Conservation (phyloP, 306 rosid genomes). For the Prunus mume region DNA sequence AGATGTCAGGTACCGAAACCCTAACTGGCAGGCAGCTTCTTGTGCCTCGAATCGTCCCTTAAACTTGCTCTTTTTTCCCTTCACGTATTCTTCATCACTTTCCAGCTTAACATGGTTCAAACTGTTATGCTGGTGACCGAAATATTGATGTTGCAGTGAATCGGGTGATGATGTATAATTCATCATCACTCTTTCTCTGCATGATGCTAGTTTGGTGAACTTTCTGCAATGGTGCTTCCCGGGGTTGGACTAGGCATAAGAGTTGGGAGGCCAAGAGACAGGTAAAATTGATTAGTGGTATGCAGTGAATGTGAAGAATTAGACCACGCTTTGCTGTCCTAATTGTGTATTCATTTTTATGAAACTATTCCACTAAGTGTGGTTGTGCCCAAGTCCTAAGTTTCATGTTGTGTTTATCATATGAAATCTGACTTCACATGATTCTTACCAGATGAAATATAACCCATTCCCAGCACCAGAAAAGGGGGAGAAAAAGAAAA, state of each 20-base stretch:
- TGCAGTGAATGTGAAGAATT: constrained; percentile 14
- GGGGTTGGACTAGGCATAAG: neutral
- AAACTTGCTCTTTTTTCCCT: neutral
- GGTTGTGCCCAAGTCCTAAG: too few relatives aligned
- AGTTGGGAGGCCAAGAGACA: constrained; percentile 3
- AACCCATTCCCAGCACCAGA: too few relatives aligned
- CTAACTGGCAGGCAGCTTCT: constrained; percentile 18
- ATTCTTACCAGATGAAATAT: too few relatives aligned
- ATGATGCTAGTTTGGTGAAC: neutral
- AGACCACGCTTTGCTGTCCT: constrained; percentile 21
- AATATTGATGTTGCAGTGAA: too few relatives aligned
- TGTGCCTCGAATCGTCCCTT: neutral
- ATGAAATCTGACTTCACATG: too few relatives aligned
- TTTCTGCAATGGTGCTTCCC: neutral
- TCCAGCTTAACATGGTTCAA: neutral
- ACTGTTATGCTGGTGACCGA: too few relatives aligned
- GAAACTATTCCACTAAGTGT: too few relatives aligned
- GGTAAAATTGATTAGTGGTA: neutral
- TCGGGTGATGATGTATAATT: neutral
- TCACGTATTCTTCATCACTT: neutral
- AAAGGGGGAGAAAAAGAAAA: too few relatives aligned
- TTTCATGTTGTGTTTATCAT: too few relatives aligned
- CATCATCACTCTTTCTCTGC: neutral
- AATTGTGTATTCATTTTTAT: constrained; percentile 9
- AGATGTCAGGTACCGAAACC: constrained; percentile 46